Conservation (phyloP, 257 asterid genomes). For the Rehmannia glutinosa region DNA sequence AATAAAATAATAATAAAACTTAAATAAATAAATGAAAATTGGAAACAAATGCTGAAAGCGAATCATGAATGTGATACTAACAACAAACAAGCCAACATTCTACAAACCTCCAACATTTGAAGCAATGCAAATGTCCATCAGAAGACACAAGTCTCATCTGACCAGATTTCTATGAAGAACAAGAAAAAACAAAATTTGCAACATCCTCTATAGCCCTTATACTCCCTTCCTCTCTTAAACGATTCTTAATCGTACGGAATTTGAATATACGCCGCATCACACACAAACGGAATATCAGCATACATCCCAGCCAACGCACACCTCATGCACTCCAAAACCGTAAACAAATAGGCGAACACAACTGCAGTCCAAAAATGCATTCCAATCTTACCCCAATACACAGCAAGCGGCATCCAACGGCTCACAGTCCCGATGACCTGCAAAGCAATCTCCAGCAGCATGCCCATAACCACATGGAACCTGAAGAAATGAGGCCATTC, state of each 20-base stretch:
- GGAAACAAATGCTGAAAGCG: too few species aligned
- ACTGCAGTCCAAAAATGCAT: conserved; percentile 81
- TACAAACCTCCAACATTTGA: not conserved
- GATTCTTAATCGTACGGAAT: conserved; percentile 63
- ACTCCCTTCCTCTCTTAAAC: not conserved
- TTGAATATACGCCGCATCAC: conserved; percentile 94
- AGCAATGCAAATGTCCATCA: not conserved
- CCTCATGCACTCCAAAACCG: conserved; percentile 75
- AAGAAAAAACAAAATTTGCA: not conserved
- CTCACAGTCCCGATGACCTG: conserved; percentile 82
- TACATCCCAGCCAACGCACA: conserved; percentile 89
- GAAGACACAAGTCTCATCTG: too few species aligned
- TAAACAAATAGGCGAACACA: conserved; percentile 70
- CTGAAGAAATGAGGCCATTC: conserved; percentile 96
- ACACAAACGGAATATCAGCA: conserved; percentile 79
- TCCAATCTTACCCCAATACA: conserved; percentile 87
- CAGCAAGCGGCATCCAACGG: conserved; percentile 73
- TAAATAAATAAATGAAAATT: too few species aligned
- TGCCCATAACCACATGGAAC: conserved; percentile 86
- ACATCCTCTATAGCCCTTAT: too few species aligned
- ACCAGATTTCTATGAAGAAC: too few species aligned
- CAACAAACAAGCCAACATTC: not conserved
- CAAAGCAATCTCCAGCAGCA: conserved; percentile 87
- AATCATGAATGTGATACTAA: not conserved
- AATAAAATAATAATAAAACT: too few species aligned